A percentile compares a stretch with the other conserved stretches of the same genome.
Evolutionary conservation across 805 yeast genomes (phyloP).

Genomic region (Ogataea nakhonphanomensis): DNA sequence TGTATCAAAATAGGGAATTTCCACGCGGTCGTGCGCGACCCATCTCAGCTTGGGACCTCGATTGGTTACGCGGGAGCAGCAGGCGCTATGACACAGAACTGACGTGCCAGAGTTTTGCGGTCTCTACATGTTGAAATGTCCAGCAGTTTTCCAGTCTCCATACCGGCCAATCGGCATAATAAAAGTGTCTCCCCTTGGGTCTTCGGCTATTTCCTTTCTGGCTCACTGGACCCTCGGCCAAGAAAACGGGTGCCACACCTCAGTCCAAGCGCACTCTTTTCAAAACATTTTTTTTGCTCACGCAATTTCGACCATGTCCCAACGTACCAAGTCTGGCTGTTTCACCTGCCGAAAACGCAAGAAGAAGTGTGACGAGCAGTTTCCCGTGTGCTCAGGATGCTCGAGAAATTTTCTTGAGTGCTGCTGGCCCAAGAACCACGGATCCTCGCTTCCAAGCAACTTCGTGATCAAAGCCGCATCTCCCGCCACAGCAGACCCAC

Average conservation of each 20-base stretch:
- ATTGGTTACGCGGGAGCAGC: too few relatives aligned
- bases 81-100: too few relatives aligned
- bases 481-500: slow-evolving; percentile 3
- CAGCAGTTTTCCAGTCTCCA: too few relatives aligned
- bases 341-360: slow-evolving; percentile 37
- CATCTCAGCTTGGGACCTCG: too few relatives aligned
- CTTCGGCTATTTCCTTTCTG: too few relatives aligned
- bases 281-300: neutral
- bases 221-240: too few relatives aligned
- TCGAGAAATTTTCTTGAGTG: slow-evolving; percentile 33
- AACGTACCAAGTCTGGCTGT: slow-evolving; percentile 34
- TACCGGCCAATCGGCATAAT: too few relatives aligned
- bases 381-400: slow-evolving; percentile 35
- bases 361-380: slow-evolving; percentile 36
- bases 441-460: slow-evolving; percentile 27
- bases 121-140: too few relatives aligned
- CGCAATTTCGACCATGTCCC: slow-evolving; percentile 3
- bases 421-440: slow-evolving; percentile 29
- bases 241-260: neutral
- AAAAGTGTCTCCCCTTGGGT: too few relatives aligned
- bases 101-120: too few relatives aligned
- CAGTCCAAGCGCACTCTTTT: neutral
- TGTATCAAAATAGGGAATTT: slow-evolving; percentile 2
- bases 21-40: neutral
- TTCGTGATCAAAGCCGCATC: slow-evolving; percentile 25